Conservation (phyloP, 2,329 filamentous ascomycete genomes). For the Botrytis elliptica region DNA sequence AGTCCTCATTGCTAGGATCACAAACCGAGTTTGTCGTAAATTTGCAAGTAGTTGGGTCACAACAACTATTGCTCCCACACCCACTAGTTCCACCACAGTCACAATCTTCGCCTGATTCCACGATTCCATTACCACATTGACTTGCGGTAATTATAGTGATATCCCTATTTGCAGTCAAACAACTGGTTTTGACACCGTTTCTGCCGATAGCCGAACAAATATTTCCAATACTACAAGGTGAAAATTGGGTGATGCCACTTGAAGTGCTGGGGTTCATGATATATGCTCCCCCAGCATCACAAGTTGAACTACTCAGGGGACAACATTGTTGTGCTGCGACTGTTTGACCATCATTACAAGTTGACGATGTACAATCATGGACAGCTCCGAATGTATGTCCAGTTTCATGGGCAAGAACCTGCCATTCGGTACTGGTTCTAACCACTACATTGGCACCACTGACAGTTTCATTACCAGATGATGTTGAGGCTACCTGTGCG, state of each 20-base stretch:
- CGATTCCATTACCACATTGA: conserved; percentile 95
- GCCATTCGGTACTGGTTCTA: conserved; percentile 81
- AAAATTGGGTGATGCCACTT: conserved; percentile 73
- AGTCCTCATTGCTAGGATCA: conserved; percentile 78
- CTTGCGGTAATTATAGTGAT: conserved; percentile 78
- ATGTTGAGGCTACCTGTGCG: conserved; percentile 53
- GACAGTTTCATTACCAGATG: conserved; percentile 64
- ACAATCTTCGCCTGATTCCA: conserved; percentile 90
- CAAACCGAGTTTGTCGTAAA: conserved; percentile 74
- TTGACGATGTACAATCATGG: conserved; percentile 76
- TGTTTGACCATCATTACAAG: conserved; percentile 62
- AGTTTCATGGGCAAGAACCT: conserved; percentile 91
- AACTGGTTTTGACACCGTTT: conserved; percentile 72
- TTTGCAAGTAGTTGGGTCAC: conserved; percentile 81
- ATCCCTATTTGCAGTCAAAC: conserved; percentile 81
- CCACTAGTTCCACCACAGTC: conserved; percentile 79
- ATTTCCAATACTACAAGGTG: conserved; percentile 85
- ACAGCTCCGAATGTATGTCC: conserved; percentile 95
- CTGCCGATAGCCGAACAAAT: conserved; percentile 83
- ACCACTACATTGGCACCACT: conserved; percentile 88
- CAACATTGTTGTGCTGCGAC: conserved; percentile 71
- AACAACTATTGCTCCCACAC: conserved; percentile 78
- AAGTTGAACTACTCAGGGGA: conserved; percentile 66
- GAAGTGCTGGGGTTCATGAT: conserved; percentile 96
- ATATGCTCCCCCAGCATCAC: conserved; percentile 74